Evolutionary conservation across 2,329 filamentous ascomycete genomes (phyloP).

Genomic region (Penicillium brevicompactum): DNA sequence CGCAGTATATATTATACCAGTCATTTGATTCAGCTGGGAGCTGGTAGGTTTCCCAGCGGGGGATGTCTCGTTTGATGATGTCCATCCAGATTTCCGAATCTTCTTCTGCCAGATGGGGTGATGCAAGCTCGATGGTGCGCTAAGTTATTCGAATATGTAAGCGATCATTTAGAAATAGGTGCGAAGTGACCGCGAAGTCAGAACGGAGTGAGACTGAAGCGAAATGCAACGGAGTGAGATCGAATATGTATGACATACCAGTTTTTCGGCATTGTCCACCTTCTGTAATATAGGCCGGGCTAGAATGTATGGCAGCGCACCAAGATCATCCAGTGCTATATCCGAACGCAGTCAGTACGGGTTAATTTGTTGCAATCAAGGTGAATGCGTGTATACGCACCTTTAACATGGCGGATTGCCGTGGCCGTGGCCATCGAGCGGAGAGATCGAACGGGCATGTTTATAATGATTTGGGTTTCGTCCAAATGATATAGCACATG

Average conservation of each 20-base stretch:
- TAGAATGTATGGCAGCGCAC: constrained; percentile 68
- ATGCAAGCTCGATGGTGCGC: constrained; percentile 69
- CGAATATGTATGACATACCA: constrained; percentile 51
- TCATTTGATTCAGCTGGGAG: constrained; percentile 66
- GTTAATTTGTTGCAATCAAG: neutral
- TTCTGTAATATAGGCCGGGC: constrained; percentile 69
- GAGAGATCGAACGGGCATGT: constrained; percentile 40
- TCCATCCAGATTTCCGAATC: constrained; percentile 74
- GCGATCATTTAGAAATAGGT: neutral
- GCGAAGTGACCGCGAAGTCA: neutral
- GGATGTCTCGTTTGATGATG: constrained; percentile 78
- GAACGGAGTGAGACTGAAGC: neutral
- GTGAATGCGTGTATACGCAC: constrained; percentile 25
- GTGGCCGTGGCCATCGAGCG: constrained; percentile 37
- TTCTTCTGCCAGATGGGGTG: constrained; percentile 72
- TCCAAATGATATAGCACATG: constrained; percentile 1
- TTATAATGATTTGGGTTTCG: constrained; percentile 13
- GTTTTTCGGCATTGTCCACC: constrained; percentile 72
- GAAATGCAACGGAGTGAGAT: neutral
- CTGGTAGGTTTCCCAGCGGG: constrained; percentile 66
- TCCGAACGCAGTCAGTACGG: neutral
- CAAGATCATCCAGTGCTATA: constrained; percentile 67
- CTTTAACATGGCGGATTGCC: constrained; percentile 41
- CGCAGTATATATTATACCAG: constrained; percentile 78
- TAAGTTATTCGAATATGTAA: constrained; percentile 20